Percentiles rank a stretch among this genome's conserved stretches.
These are phyloP conservation scores for Scedosporium dehoogii DNA, from an alignment of 2,329 filamentous ascomycete genomes.

Conservation along the genomic window DNA sequence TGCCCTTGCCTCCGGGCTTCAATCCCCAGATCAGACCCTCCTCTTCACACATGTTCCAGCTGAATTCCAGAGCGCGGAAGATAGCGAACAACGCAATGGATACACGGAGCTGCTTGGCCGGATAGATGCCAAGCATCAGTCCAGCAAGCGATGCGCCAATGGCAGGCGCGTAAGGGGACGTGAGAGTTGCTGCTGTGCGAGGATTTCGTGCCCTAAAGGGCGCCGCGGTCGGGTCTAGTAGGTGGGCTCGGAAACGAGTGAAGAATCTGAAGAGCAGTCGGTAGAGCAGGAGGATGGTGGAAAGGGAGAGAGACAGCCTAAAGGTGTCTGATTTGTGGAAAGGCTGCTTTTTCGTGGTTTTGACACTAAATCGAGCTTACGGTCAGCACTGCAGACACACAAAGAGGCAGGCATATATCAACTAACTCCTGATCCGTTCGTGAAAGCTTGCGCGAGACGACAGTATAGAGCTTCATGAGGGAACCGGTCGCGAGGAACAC, in stretches of 20 bases:
- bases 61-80: slow-evolving; percentile 74
- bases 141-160: slow-evolving; percentile 86
- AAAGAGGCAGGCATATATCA: slow-evolving; percentile 3
- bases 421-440: slow-evolving; percentile 33
- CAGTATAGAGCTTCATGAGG: slow-evolving; percentile 52
- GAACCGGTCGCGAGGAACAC: slow-evolving; percentile 38
- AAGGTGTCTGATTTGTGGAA: slow-evolving; percentile 59
- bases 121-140: slow-evolving; percentile 66
- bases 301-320: slow-evolving; percentile 72
- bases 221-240: slow-evolving; percentile 69
- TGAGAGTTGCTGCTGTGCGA: slow-evolving; percentile 61
- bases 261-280: slow-evolving; percentile 87
- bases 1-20: slow-evolving; percentile 33
- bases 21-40: slow-evolving; percentile 58
- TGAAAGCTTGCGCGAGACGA: slow-evolving; percentile 38
- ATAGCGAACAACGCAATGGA: slow-evolving; percentile 74
- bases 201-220: slow-evolving; percentile 81
- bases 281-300: slow-evolving; percentile 79
- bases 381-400: neutral
- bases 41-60: slow-evolving; percentile 74
- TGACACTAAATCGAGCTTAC: slow-evolving; percentile 12
- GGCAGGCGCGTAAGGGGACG: slow-evolving; percentile 74
- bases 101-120: slow-evolving; percentile 57
- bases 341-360: slow-evolving; percentile 34
- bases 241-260: slow-evolving; percentile 62